phyloP scores from a whole-genome alignment of 306 rosid genomes.

The Herpetospermum pedunculosum region DNA sequence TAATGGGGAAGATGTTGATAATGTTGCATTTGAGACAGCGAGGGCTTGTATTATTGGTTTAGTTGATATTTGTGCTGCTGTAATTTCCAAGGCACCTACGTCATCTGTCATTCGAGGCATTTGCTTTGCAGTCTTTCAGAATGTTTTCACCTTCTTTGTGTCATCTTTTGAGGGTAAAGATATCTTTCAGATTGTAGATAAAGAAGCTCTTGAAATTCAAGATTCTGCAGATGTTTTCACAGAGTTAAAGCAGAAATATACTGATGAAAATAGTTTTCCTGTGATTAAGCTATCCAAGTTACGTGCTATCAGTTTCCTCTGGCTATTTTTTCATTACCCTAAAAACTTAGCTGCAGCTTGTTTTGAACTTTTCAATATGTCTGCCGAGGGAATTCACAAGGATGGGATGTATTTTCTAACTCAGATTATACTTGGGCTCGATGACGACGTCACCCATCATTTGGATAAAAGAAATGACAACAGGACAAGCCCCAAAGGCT shows the following conservation, averaged over 20 bases:
- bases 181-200: constrained; percentile 38
- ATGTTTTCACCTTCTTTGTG: constrained; percentile 52
- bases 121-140: constrained; percentile 67
- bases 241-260: constrained; percentile 44
- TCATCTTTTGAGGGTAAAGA: constrained; percentile 60
- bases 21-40: constrained; percentile 72
- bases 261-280: constrained; percentile 45
- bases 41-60: constrained; percentile 60
- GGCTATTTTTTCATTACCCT: constrained; percentile 61
- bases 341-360: constrained; percentile 72
- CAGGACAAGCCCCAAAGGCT: constrained; percentile 19
- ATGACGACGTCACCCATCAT: constrained; percentile 20
- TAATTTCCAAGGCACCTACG: constrained; percentile 50
- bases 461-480: constrained; percentile 22
- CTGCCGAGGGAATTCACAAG: constrained; percentile 38
- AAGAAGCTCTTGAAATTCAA: constrained; percentile 45
- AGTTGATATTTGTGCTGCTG: constrained; percentile 53
- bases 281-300: constrained; percentile 40
- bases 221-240: constrained; percentile 40
- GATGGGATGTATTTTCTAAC: constrained; percentile 46
- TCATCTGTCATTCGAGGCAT: constrained; percentile 71
- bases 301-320: constrained; percentile 41
- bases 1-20: constrained; percentile 53
- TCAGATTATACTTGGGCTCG: constrained; percentile 37
- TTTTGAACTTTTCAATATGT: constrained; percentile 50